Percentiles rank a stretch among this genome's conserved stretches.
phyloP scores from a whole-genome alignment of 257 asterid species.

The Solanum peruvianum region DNA sequence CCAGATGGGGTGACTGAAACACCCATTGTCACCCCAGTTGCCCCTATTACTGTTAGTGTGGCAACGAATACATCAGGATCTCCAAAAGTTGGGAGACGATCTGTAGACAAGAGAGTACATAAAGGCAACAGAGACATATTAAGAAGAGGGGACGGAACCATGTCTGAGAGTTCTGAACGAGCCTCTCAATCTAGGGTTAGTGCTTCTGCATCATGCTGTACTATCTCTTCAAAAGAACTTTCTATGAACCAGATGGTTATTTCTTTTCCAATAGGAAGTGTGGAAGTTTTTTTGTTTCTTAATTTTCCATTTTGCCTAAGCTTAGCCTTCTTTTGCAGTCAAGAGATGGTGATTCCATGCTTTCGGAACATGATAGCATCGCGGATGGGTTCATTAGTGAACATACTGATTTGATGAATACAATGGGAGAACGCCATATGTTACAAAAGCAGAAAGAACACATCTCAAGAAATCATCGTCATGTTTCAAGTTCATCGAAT shows the following conservation, averaged over 20 bases:
- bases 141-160: constrained; percentile 19
- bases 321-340: constrained; percentile 26
- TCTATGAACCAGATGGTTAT: constrained; percentile 20
- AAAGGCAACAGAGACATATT: constrained; percentile 17
- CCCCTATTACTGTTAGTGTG: constrained; percentile 12
- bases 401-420: constrained; percentile 8
- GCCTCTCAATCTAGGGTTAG: constrained; percentile 19
- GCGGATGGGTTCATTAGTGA: constrained; percentile 12
- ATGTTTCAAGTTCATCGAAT: constrained; percentile 16
- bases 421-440: constrained; percentile 12
- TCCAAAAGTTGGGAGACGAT: constrained; percentile 20
- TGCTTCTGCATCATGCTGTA: constrained; percentile 9
- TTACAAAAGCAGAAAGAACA: constrained; percentile 13
- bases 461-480: constrained; percentile 7
- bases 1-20: constrained; percentile 15
- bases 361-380: constrained; percentile 11
- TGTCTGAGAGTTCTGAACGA: constrained; percentile 23
- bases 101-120: constrained; percentile 15
- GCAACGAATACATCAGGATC: constrained; percentile 12
- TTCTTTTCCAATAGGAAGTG: not conserved
- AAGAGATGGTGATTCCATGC: constrained; percentile 13
- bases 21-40: constrained; percentile 6
- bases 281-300: not conserved
- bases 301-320: not conserved
- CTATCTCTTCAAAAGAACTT: constrained; percentile 4